Evolutionary conservation across 345 rosid species (phyloP).

Genomic region (Lenwebbia sp.): DNA sequence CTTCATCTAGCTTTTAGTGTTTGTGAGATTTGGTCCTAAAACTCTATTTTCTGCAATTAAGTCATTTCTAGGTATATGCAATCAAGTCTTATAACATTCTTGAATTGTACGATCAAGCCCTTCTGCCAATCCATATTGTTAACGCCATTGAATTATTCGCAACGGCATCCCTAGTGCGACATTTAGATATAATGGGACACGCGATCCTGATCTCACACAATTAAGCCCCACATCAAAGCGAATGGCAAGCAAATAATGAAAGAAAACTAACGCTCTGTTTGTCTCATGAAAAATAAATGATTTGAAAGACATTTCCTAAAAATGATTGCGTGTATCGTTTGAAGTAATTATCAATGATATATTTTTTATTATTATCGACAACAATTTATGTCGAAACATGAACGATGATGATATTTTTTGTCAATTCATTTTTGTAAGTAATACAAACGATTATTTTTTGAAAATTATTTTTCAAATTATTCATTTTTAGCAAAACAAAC

Average conservation of each 20-base stretch:
- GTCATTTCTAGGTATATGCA: background rate
- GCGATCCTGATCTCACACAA: fast-evolving
- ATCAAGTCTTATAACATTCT: background rate
- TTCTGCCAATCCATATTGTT: background rate
- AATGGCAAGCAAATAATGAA: background rate
- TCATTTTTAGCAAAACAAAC: too few species aligned
- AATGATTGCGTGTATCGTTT: too few species aligned
- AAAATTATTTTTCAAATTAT: too few species aligned
- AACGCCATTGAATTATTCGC: background rate
- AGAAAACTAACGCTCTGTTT: background rate
- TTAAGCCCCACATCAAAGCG: background rate
- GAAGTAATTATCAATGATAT: too few species aligned
- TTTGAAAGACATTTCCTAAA: too few species aligned
- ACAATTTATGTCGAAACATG: too few species aligned
- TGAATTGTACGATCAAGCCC: background rate
- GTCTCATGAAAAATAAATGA: too few species aligned
- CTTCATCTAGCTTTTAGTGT: background rate
- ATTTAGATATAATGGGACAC: background rate
- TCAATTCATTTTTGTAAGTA: too few species aligned
- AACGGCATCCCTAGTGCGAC: background rate
- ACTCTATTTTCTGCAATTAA: background rate
- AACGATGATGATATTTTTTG: too few species aligned
- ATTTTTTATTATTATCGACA: too few species aligned
- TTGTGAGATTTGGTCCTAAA: background rate
- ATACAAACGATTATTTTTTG: too few species aligned